Evolutionary conservation across 768 basidiomycete genomes (phyloP).

Genomic region (Hericium rajendrae): DNA sequence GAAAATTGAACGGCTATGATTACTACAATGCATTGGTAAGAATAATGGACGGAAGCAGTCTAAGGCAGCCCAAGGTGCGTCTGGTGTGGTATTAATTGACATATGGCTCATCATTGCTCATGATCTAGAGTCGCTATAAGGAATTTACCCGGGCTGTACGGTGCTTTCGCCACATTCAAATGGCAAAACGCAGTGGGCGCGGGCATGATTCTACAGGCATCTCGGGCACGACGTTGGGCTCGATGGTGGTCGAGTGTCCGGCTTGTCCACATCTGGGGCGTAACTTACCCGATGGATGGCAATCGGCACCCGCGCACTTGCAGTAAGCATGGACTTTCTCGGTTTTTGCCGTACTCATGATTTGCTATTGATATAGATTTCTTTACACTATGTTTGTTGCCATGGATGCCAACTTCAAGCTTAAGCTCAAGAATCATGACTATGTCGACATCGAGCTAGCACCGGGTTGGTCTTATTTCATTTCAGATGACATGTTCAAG

Average conservation of each 20-base stretch:
- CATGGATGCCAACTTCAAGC: not conserved
- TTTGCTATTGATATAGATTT: not conserved
- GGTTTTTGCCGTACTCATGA: not conserved
- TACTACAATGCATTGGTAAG: conserved; percentile 6
- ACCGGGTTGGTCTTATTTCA: conserved; percentile 6
- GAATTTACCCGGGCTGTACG: not conserved
- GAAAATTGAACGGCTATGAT: conserved; percentile 9
- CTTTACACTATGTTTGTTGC: not conserved
- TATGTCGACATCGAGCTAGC: not conserved
- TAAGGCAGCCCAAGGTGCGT: not conserved
- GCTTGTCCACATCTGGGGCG: conserved; percentile 1
- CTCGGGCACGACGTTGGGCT: not conserved
- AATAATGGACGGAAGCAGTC: conserved; percentile 6
- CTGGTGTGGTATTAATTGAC: fast-evolving
- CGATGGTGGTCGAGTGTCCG: not conserved
- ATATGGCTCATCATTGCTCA: not conserved
- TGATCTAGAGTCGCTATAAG: conserved; percentile 1
- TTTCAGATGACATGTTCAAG: not conserved
- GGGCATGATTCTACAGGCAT: not conserved
- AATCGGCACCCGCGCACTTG: not conserved
- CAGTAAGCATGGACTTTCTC: not conserved
- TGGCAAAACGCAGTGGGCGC: not conserved
- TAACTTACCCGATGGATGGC: not conserved
- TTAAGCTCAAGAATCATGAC: not conserved
- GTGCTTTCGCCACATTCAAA: not conserved